Evolutionary conservation across 2,329 filamentous ascomycete species (phyloP).

Genomic region (Thermoascus crustaceus): DNA sequence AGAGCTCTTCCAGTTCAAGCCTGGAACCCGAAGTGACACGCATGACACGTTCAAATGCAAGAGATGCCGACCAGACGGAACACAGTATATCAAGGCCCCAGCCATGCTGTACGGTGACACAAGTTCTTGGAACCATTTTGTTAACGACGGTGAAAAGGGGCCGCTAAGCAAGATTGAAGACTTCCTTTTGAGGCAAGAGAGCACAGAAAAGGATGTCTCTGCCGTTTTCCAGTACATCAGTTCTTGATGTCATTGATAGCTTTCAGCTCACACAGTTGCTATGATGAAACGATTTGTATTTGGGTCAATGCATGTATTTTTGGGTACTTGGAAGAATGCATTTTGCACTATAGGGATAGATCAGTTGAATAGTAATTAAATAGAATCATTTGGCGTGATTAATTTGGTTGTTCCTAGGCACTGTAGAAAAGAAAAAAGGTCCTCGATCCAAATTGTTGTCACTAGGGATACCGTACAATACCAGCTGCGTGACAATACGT

Average conservation of each 20-base stretch:
- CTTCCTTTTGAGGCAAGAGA: conserved; percentile 79
- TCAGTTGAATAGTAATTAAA: no score
- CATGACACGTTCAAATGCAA: conserved; percentile 99
- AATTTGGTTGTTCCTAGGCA: no score
- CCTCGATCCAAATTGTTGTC: not conserved
- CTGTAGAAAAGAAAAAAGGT: not conserved
- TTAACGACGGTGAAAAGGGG: conserved; percentile 60
- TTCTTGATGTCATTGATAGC: conserved; percentile 48
- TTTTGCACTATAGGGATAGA: no score
- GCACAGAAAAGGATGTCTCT: conserved; percentile 68
- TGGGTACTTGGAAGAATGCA: no score
- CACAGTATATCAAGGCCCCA: conserved; percentile 78
- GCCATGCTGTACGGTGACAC: conserved; percentile 97
- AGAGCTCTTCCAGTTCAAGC: conserved; percentile 88
- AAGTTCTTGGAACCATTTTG: conserved; percentile 98
- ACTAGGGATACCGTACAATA: conserved; percentile 3
- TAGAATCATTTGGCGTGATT: no score
- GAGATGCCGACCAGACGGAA: conserved; percentile 79
- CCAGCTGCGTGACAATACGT: conserved; percentile 12
- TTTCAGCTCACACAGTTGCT: no score
- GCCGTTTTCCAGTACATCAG: conserved; percentile 99
- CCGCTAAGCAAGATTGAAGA: conserved; percentile 80
- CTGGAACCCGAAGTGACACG: conserved; percentile 79
- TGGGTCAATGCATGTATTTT: not conserved
- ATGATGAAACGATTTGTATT: not conserved